Evolutionary conservation across 768 basidiomycete species (phyloP).

Genomic region (Amanita muscaria): DNA sequence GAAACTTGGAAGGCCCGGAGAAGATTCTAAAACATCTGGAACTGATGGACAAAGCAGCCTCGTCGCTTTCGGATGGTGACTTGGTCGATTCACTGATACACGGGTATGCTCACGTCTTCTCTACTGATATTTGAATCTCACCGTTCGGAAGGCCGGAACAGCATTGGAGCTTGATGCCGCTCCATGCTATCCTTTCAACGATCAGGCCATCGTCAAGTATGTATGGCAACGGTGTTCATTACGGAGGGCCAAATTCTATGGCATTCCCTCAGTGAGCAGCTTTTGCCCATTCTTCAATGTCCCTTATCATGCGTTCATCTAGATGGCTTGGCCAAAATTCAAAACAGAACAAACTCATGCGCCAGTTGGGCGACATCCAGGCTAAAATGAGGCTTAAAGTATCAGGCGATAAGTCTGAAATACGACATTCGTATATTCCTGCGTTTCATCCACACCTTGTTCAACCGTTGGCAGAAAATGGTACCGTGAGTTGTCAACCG

Average conservation of each 20-base stretch:
- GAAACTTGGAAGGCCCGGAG: constrained; percentile 53
- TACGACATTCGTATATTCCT: constrained; percentile 87
- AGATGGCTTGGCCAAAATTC: constrained; percentile 99
- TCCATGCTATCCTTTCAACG: constrained; percentile 87
- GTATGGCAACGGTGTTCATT: constrained; percentile 65
- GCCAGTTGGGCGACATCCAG: constrained; percentile 84
- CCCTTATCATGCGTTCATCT: neutral
- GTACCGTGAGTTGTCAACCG: constrained; percentile 48
- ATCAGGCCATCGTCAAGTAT: constrained; percentile 79
- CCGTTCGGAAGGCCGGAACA: constrained; percentile 63
- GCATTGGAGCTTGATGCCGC: constrained; percentile 92
- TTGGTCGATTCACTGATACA: constrained; percentile 90
- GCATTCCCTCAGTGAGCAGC: constrained; percentile 74
- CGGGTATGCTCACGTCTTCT: constrained; percentile 43
- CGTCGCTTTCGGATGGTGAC: constrained; percentile 92
- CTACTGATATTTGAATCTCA: constrained; percentile 1
- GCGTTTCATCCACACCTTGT: constrained; percentile 79
- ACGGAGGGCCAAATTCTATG: constrained; percentile 58
- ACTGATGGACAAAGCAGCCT: constrained; percentile 81
- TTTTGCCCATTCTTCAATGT: constrained; percentile 3
- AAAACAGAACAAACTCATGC: constrained; percentile 71
- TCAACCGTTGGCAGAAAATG: constrained; percentile 64
- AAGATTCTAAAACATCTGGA: constrained; percentile 63
- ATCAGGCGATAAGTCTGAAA: constrained; percentile 83
- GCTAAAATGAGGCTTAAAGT: constrained; percentile 92